Evolutionary conservation across 495 filamentous ascomycete species (phyloP).

Genomic region (Usnea hakonensis): DNA sequence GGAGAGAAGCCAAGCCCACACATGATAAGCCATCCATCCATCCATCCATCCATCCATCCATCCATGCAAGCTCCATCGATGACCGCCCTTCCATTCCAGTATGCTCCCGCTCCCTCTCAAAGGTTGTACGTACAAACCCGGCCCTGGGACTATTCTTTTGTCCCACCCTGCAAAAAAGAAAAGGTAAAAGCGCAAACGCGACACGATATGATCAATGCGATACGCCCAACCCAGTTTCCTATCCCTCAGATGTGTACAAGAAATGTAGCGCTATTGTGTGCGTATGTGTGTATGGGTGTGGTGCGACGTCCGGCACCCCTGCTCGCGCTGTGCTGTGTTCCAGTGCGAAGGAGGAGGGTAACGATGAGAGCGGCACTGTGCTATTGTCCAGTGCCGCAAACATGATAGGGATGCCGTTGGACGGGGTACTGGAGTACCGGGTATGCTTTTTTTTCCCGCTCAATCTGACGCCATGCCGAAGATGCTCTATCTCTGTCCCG

Average conservation of each 20-base stretch:
- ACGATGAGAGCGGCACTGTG: neutral
- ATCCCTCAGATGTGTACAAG: neutral
- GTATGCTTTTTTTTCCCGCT: neutral
- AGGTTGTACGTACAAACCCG: neutral
- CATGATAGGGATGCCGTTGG: neutral
- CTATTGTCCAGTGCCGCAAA: neutral
- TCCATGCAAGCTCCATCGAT: neutral
- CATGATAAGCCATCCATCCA: neutral
- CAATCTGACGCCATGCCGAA: neutral
- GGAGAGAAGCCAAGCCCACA: neutral
- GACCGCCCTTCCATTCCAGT: neutral
- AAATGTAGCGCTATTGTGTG: neutral
- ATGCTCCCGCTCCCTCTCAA: neutral
- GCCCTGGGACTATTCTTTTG: neutral
- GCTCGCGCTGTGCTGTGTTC: neutral
- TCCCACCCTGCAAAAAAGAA: neutral
- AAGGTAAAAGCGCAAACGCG: neutral
- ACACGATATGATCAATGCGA: neutral
- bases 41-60: too few relatives aligned
- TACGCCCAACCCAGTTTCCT: neutral
- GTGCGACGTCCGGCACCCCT: neutral
- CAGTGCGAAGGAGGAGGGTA: neutral
- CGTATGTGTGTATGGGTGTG: neutral
- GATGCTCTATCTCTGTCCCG: neutral
- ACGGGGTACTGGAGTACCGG: neutral